phyloP scores from a whole-genome alignment of 2,329 filamentous ascomycete genomes.

The Calonectria pteridis region DNA sequence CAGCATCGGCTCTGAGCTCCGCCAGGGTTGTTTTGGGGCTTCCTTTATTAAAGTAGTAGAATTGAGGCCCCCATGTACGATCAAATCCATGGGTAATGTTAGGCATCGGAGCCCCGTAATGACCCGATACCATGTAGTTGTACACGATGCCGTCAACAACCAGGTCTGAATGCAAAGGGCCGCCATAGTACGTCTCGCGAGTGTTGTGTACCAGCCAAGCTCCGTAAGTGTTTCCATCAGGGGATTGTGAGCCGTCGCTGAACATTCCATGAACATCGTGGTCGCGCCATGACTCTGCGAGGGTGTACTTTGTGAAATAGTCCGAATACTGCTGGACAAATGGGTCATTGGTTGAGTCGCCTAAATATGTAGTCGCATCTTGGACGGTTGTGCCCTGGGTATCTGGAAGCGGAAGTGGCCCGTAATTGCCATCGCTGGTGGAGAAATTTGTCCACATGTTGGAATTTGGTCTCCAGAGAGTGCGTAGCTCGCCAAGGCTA shows the following conservation, averaged over 20 bases:
- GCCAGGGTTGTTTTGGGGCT: slow-evolving; percentile 57
- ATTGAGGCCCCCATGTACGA: slow-evolving; percentile 74
- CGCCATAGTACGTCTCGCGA: slow-evolving; percentile 72
- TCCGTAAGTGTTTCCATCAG: slow-evolving; percentile 67
- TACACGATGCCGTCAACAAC: slow-evolving; percentile 75
- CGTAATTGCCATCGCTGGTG: slow-evolving; percentile 67
- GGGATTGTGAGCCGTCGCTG: slow-evolving; percentile 54
- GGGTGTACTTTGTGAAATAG: slow-evolving; percentile 77
- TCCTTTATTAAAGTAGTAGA: slow-evolving; percentile 72
- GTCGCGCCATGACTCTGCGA: slow-evolving; percentile 68
- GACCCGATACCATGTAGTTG: slow-evolving; percentile 73
- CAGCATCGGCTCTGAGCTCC: slow-evolving; percentile 66
- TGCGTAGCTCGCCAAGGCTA: slow-evolving; percentile 72
- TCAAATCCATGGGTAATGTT: slow-evolving; percentile 76
- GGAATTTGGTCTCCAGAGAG: slow-evolving; percentile 70
- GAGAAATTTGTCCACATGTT: slow-evolving; percentile 72
- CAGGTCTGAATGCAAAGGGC: slow-evolving; percentile 72
- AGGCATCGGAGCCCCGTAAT: slow-evolving; percentile 69
- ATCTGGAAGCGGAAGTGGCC: slow-evolving; percentile 55
- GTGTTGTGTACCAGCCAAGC: slow-evolving; percentile 76
- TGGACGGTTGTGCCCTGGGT: slow-evolving; percentile 62
- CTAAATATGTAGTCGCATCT: slow-evolving; percentile 73
- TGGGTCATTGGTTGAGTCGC: slow-evolving; percentile 64
- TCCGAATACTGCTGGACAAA: slow-evolving; percentile 69
- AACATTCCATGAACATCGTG: slow-evolving; percentile 68